These are phyloP conservation scores for Diaporthe vaccinii DNA, from an alignment of 2,329 filamentous ascomycete species.

Conservation along the genomic window DNA sequence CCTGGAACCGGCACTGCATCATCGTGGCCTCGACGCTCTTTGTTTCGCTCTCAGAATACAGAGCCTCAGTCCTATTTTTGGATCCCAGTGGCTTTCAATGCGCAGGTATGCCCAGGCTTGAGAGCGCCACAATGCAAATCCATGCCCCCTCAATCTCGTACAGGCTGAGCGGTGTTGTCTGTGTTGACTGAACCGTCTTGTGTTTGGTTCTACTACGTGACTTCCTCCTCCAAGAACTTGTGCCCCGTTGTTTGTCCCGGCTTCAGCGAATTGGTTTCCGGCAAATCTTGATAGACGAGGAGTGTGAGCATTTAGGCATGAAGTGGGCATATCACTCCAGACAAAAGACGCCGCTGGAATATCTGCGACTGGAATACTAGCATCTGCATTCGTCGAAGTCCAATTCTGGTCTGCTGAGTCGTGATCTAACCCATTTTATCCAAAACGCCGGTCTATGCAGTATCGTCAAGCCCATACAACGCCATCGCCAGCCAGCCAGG, in stretches of 20 bases:
- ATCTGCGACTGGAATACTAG: neutral
- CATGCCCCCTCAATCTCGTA: neutral
- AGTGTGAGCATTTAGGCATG: neutral
- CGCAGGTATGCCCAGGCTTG: too few species aligned
- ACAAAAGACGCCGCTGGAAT: neutral
- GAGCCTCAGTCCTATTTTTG: neutral
- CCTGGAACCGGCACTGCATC: neutral
- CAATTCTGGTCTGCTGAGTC: neutral
- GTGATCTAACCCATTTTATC: constrained; percentile 16
- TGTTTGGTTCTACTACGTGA: neutral
- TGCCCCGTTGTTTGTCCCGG: neutral
- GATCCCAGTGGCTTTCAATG: too few species aligned
- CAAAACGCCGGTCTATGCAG: constrained; percentile 38
- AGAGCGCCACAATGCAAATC: neutral
- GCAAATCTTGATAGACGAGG: neutral
- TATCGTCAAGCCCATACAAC: constrained; percentile 28
- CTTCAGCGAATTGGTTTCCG: neutral
- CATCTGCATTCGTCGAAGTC: neutral
- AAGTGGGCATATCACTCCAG: neutral
- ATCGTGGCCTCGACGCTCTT: neutral
- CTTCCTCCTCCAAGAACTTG: neutral
- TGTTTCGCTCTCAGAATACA: neutral
- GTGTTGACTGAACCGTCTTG: too few species aligned
- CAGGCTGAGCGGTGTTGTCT: neutral
- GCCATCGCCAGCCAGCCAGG: constrained; percentile 29